Evolutionary conservation across 176 grass and related monocot genomes (phyloP).

Genomic region (Carex pumila): DNA sequence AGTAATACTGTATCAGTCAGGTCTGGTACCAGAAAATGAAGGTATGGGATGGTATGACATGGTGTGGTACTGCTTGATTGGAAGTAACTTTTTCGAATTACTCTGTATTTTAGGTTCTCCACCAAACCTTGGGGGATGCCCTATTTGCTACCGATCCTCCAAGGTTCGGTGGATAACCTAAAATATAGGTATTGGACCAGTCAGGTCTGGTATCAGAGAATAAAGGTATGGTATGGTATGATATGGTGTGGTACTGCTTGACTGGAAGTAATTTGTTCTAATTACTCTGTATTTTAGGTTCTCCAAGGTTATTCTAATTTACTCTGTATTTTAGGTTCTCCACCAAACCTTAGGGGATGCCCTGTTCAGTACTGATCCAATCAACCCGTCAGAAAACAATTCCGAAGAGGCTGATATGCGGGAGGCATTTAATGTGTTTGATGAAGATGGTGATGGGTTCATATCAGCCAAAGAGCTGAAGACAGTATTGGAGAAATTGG

Average conservation of each 20-base stretch:
- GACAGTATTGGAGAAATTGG: conserved; percentile 26
- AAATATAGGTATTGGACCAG: background rate
- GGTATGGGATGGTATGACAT: background rate
- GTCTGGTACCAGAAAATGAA: background rate
- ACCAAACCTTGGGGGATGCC: too few relatives aligned
- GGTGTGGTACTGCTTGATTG: background rate
- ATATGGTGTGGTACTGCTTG: background rate
- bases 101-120: background rate
- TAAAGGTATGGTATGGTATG: background rate
- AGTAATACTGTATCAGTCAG: background rate
- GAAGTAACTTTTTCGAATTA: background rate
- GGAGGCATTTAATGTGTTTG: conserved; percentile 37
- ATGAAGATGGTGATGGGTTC: conserved; percentile 30
- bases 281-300: background rate
- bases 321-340: background rate
- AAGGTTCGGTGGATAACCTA: too few relatives aligned
- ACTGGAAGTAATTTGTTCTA: background rate
- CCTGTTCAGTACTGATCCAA: background rate
- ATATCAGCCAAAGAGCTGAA: conserved; percentile 37
- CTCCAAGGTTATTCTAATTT: background rate
- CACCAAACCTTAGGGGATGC: conserved; percentile 28
- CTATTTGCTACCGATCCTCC: too few relatives aligned
- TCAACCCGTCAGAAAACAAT: background rate
- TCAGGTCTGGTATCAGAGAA: background rate
- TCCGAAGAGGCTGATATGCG: conserved; percentile 19